These are phyloP conservation scores for Geotrichum macrosporum DNA, from an alignment of 1,139 yeast species.

Conservation along the genomic window DNA sequence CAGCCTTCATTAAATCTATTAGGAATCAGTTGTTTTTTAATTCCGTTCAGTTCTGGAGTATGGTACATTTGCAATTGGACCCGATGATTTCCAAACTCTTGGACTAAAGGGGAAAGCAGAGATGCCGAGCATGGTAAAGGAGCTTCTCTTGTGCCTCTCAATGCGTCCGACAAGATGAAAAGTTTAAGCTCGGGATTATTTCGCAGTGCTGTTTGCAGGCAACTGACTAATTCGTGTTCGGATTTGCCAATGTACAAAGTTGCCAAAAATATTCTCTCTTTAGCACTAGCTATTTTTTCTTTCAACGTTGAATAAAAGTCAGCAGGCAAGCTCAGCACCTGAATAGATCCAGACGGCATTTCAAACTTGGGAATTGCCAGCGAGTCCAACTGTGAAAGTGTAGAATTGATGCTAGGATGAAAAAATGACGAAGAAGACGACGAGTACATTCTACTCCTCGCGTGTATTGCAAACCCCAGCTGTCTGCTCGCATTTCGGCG, in stretches of 20 bases:
- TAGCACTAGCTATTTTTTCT: conserved; percentile 43
- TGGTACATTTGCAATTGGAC: conserved; percentile 82
- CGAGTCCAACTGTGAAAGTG: conserved; percentile 28
- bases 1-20: conserved; percentile 82
- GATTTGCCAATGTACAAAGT: conserved; percentile 82
- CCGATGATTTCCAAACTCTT: conserved; percentile 60
- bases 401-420: conserved; percentile 20
- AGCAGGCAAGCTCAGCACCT: conserved; percentile 59
- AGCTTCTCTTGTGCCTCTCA: conserved; percentile 90
- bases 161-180: conserved; percentile 74
- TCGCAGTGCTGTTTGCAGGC: conserved; percentile 46
- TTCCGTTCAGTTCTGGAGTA: conserved; percentile 78
- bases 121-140: conserved; percentile 74
- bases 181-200: conserved; percentile 60
- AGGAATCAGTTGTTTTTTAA: conserved; percentile 64
- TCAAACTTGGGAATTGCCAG: conserved; percentile 54
- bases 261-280: conserved; percentile 67
- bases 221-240: conserved; percentile 58
- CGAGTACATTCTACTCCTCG: neutral
- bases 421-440: conserved; percentile 13
- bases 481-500: neutral
- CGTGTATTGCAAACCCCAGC: neutral
- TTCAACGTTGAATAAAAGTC: conserved; percentile 61
- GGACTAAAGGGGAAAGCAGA: conserved; percentile 61
- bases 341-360: conserved; percentile 55